Evolutionary conservation across 2,329 filamentous ascomycete species (phyloP), one percentile per base, ranked within the genome.

Genomic region (Sporothrix brunneoviolacea): DNA sequence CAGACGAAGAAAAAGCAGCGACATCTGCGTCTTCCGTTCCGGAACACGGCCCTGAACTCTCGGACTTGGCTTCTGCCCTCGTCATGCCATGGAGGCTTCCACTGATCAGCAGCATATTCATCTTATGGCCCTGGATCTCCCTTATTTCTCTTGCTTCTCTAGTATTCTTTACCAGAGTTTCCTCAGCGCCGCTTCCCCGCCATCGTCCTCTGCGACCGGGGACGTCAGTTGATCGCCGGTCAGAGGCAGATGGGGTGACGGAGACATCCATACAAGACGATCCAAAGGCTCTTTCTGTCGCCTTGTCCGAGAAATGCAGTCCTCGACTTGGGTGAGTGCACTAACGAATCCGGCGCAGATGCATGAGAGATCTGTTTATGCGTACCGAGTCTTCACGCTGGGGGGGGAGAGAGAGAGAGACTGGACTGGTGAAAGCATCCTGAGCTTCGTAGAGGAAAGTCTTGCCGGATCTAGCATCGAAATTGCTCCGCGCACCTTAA

Each of bases 161-260:
- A n/a, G 19, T 32, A 16, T n/a, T 6, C 3, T 30, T 28, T 5
- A 28, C 24, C 24, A 28, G 24, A 28, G 24, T 5, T 28, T 28
- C 24, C 5, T 28, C 24, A 28, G 24, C 6, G 5, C 10, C 24
- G 24, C 6, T 5, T 28, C 24, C 24, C 24, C 24, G 24, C 10
- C 24, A n/a, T 39, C 24, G 24, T 28, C 24, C 18, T 39, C 18
- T 47, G 44, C 19, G 44, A 47, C 35, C 24, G 44, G 44, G 44
- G 38, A 38, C 35, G 21, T 13, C 7, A 32, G 21, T 28, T 28
- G 24, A 28, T 28, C 24, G 24, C 24, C 24, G 24, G 5, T 10
- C 24, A 10, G 10, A 28, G 24, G 24, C 24, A 6, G 24, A 28
- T 28, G 24, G 10, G 24, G 24, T 28, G 24, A 45, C 16, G 13